Base-by-base conservation (phyloP, 2,329 filamentous ascomycete genomes). In the Plenodomus tracheiphilus region DNA sequence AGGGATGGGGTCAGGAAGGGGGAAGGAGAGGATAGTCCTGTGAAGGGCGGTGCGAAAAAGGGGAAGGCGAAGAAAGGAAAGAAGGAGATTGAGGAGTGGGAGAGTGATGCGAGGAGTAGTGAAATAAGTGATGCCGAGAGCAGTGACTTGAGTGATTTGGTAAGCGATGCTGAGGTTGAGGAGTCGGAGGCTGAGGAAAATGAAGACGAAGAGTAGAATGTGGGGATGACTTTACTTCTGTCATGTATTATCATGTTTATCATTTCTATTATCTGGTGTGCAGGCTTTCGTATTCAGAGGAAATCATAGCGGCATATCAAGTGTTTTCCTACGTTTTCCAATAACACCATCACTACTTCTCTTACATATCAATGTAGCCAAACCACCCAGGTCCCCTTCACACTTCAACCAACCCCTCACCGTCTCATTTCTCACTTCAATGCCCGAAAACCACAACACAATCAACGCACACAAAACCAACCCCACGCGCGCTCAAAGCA, bases 1-100 rank as follows among this genome's bases (percentile, higher is more conserved):
- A 73, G 83, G 43, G 79, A 75, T n/a, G 83, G 81, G 7, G 77
- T 74, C 49, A 79, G 79, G 58, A 82, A 82, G 61, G 76, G 69
- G 16, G 43, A 10, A 18, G 35, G 16, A 61, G 76, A 69, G 18
- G 43, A 10, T 15, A 62, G 53, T 43, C 61, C 60, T 4, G 42
- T 21, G 2, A 64, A 64, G 30, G 49, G 36, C 9, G 60, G 43
- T 9, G 53, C 46, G 1, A 61, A 58, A 45, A 66, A 61, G 30
- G 61, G 59, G 43, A 66, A 61, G 25, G 2, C 10, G 1, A 62
- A 47, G 40, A 21, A 47, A 1, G 56, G 28, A 35, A 62, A 54
- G 53, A 56, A 46, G 32, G 32, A 20, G 2, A 45, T 51, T 20
- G 57, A 54, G 2, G 56, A 60, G 1, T 55, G 63, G 8, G 66